phyloP scores from a whole-genome alignment of 1,284 basidiomycete genomes.

The Ganoderma sinense region DNA sequence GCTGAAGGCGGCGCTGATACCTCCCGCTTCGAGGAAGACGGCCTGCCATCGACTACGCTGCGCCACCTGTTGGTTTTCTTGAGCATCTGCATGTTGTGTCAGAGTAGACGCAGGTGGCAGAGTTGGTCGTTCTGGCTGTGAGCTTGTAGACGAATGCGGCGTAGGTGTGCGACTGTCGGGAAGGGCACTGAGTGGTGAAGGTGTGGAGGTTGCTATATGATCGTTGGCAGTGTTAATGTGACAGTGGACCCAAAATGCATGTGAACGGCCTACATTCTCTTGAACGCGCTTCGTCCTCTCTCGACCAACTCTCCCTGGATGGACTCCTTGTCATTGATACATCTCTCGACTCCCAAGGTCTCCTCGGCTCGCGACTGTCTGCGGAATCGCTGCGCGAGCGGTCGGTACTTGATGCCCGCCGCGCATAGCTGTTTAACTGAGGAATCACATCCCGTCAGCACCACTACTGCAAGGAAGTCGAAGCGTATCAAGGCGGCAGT shows the following conservation, averaged over 20 bases:
- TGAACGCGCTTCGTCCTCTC: constrained; percentile 10
- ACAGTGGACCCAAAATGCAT: not conserved
- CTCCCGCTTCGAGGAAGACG: constrained; percentile 88
- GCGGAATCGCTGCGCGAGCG: constrained; percentile 23
- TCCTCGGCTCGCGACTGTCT: constrained; percentile 21
- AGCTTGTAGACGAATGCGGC: constrained; percentile 30
- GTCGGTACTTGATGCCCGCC: constrained; percentile 35
- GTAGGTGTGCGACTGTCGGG: constrained; percentile 38
- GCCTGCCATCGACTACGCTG: constrained; percentile 84
- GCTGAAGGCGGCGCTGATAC: constrained; percentile 86
- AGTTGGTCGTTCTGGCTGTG: constrained; percentile 29
- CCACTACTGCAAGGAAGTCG: not conserved
- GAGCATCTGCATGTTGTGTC: constrained; percentile 27
- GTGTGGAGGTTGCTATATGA: not conserved
- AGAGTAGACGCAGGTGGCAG: constrained; percentile 29
- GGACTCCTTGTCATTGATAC: constrained; percentile 35
- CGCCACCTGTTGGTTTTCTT: constrained; percentile 52
- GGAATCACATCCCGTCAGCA: not conserved
- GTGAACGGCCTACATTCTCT: constrained; percentile 3
- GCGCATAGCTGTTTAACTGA: constrained; percentile 62
- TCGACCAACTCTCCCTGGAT: constrained; percentile 12
- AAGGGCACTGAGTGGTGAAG: not conserved
- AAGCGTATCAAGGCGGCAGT: not conserved
- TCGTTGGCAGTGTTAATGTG: not conserved
- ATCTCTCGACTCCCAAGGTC: constrained; percentile 33